Evolutionary conservation across 1,284 basidiomycete species (phyloP), one percentile per base, ranked within the genome.

Genomic region (Cryptococcus hybrid): DNA sequence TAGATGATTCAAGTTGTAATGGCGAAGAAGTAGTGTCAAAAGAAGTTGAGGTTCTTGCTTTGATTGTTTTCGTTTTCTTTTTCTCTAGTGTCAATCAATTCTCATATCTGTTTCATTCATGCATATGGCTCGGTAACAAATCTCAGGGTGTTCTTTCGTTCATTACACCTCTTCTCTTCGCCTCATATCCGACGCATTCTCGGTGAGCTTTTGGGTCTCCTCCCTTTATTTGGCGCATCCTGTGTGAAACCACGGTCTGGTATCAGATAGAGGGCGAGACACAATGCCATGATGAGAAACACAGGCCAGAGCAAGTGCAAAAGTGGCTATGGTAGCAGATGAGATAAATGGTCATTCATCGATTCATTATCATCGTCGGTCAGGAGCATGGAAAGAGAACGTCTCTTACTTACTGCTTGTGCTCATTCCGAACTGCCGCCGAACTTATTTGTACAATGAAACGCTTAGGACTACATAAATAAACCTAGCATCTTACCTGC

Each of bases 211-310:
- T 8, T 39, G 11, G 12, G 47, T 39, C 40, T 47, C 49, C 12
- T 59, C 58, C 51, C 44, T 13, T 55, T 53, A 15, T 47, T 24
- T 5, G 34, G 12, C 12, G 34, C 4, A 5, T 39, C 11, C 18
- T 42, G 45, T 5, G 40, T 52, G 47, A 61, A 58, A 12, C 50
- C 47, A 3, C 50, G 51, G 48, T 61, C 59, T 5, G 56, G 59
- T 15, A 61, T 58, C 11, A 61, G 34, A n/a, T 61, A 46, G 5
- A 61, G 38, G 11, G 55, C 40, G 6, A 57, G 11, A 1, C 46
- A 58, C 49, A 61, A 44, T 11, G 49, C 13, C 9, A 57, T 44
- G 7, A 61, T 40, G 9, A 58, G 12, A 13, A 42, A 61, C 24
- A 7, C 44, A 48, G 11, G 55, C 42, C 38, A 60, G 37, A 11